A percentile compares a stretch with the other conserved stretches of the same genome.
Evolutionary conservation across 495 filamentous ascomycete genomes (phyloP).

Genomic region (Penicillium argentinense): DNA sequence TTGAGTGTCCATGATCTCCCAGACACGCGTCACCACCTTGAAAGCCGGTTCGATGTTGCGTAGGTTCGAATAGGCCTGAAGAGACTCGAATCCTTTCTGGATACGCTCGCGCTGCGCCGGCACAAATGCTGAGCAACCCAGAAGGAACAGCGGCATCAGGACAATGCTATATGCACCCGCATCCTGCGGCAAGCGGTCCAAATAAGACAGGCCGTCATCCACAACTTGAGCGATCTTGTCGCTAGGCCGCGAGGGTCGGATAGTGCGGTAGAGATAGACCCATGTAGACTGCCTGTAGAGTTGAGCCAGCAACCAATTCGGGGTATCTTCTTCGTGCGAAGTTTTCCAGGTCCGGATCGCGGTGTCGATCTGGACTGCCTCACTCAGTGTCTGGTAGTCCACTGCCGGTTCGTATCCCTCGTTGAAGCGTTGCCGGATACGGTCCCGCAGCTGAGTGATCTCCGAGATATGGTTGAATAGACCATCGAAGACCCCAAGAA

Average conservation of each 20-base stretch:
- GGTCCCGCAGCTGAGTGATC: constrained; percentile 76
- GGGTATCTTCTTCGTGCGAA: constrained; percentile 64
- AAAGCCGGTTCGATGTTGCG: constrained; percentile 77
- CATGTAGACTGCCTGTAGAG: constrained; percentile 89
- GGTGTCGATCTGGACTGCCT: constrained; percentile 75
- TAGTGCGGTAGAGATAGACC: constrained; percentile 86
- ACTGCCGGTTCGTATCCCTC: constrained; percentile 66
- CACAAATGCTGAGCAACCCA: constrained; percentile 83
- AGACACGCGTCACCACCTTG: constrained; percentile 75
- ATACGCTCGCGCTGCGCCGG: constrained; percentile 68
- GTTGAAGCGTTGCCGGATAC: constrained; percentile 65
- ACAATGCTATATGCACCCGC: constrained; percentile 73
- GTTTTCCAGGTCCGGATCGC: constrained; percentile 77
- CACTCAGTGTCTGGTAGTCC: constrained; percentile 70
- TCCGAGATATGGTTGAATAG: constrained; percentile 78
- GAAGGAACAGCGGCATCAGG: constrained; percentile 82
- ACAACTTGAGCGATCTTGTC: constrained; percentile 72
- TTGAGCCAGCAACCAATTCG: constrained; percentile 72
- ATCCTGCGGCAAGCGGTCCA: constrained; percentile 61
- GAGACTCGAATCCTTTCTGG: constrained; percentile 62
- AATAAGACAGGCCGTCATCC: constrained; percentile 69
- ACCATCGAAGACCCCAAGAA: constrained; percentile 86
- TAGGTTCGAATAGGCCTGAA: constrained; percentile 76
- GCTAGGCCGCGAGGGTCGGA: constrained; percentile 69
- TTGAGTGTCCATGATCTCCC: constrained; percentile 77